phyloP scores from a whole-genome alignment of 257 asterid species.

The Ehretia macrophylla region DNA sequence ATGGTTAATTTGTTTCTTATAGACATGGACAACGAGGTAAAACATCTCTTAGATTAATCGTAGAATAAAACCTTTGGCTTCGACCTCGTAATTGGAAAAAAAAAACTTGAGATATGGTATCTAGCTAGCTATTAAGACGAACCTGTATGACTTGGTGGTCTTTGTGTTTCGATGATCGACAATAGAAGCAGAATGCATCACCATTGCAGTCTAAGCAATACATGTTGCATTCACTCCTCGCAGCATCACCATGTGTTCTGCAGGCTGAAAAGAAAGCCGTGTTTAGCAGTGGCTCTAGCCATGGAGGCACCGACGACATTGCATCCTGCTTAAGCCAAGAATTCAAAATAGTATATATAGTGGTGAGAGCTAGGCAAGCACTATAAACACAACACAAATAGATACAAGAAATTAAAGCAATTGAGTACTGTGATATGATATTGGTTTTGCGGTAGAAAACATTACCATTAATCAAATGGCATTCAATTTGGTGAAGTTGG shows the following conservation, averaged over 20 bases:
- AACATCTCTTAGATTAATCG: too few relatives aligned
- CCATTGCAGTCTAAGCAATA: slow-evolving; percentile 74
- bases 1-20: too few relatives aligned
- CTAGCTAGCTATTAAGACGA: too few relatives aligned
- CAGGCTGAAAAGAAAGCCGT: slow-evolving; percentile 65
- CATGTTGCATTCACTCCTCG: slow-evolving; percentile 87
- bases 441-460: too few relatives aligned
- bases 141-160: slow-evolving; percentile 98
- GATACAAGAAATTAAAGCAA: neutral
- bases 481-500: neutral
- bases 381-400: neutral
- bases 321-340: slow-evolving; percentile 26
- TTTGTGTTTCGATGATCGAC: slow-evolving; percentile 77
- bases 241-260: slow-evolving; percentile 75
- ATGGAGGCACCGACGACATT: slow-evolving; percentile 74
- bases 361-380: too few relatives aligned
- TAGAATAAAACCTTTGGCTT: too few relatives aligned
- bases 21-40: too few relatives aligned
- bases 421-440: too few relatives aligned
- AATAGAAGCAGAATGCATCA: slow-evolving; percentile 74
- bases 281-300: slow-evolving; percentile 69
- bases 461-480: neutral
- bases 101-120: too few relatives aligned
- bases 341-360: slow-evolving; percentile 5
- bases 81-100: too few relatives aligned